Conservation (phyloP, 2,329 filamentous ascomycete genomes). For the Pseudogymnoascus sp. region DNA sequence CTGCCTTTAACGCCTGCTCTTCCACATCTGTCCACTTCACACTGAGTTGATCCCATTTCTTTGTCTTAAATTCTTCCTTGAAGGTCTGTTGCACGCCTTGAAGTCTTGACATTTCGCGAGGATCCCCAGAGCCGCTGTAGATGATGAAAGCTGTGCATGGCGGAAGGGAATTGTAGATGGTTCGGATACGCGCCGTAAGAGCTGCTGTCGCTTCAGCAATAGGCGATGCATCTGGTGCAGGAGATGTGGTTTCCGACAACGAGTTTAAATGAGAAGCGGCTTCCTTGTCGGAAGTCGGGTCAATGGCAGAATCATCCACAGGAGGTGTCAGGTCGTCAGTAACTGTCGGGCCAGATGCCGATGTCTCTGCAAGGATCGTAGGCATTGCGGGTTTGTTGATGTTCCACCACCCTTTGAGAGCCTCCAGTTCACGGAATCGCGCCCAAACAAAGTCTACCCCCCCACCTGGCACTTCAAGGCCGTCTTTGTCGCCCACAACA, state of each 20-base stretch:
- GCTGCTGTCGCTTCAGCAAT: slow-evolving; percentile 18
- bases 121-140: slow-evolving; percentile 59
- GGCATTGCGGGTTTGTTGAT: slow-evolving; percentile 34
- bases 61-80: slow-evolving; percentile 57
- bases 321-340: slow-evolving; percentile 11
- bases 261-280: background rate
- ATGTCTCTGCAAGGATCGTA: slow-evolving; percentile 11
- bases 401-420: slow-evolving; percentile 61
- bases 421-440: slow-evolving; percentile 57
- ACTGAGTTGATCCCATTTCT: slow-evolving; percentile 58
- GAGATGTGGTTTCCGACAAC: background rate
- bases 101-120: slow-evolving; percentile 55
- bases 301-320: background rate
- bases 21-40: slow-evolving; percentile 62
- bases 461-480: slow-evolving; percentile 47
- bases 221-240: slow-evolving; percentile 5
- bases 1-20: slow-evolving; percentile 53
- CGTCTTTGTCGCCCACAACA: slow-evolving; percentile 50
- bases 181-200: slow-evolving; percentile 39
- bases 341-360: slow-evolving; percentile 1
- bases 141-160: slow-evolving; percentile 58
- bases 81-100: slow-evolving; percentile 53
- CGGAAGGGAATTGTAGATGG: slow-evolving; percentile 51
- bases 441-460: slow-evolving; percentile 62
- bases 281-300: background rate